Evolutionary conservation across 768 basidiomycete genomes (phyloP).

Genomic region (Pisolithus orientalis): DNA sequence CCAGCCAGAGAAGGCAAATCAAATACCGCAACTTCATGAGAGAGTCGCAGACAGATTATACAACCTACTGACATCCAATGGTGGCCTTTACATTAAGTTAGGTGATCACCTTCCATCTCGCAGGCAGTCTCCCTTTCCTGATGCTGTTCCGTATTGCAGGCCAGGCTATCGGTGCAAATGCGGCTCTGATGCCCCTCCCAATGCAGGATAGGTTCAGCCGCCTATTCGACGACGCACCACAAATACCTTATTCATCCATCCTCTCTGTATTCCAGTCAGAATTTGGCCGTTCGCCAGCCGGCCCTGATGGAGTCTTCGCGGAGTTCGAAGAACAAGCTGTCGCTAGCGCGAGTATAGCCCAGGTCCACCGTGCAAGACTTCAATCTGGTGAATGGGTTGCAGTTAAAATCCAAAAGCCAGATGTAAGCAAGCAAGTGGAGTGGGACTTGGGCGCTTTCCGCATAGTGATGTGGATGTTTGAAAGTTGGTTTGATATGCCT

Average conservation of each 20-base stretch:
- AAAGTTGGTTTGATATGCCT: conserved; percentile 81
- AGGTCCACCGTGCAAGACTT: conserved; percentile 78
- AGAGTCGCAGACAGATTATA: conserved; percentile 77
- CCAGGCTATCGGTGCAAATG: conserved; percentile 80
- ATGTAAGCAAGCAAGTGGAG: conserved; percentile 78
- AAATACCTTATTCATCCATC: conserved; percentile 68
- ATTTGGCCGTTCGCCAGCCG: conserved; percentile 58
- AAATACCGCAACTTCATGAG: conserved; percentile 77
- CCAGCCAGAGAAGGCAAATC: conserved; percentile 57
- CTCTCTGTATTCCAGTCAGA: conserved; percentile 61
- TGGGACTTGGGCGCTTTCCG: conserved; percentile 73
- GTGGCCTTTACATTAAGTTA: conserved; percentile 82
- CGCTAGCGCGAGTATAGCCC: conserved; percentile 88
- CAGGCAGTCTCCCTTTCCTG: background rate
- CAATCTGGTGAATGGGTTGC: conserved; percentile 65
- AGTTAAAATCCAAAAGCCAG: conserved; percentile 91
- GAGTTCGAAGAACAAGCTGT: conserved; percentile 70
- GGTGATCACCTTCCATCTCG: conserved; percentile 34
- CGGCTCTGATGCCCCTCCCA: conserved; percentile 75
- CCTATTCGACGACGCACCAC: conserved; percentile 86
- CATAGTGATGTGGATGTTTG: conserved; percentile 74
- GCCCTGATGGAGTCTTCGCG: conserved; percentile 71
- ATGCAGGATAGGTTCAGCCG: conserved; percentile 78
- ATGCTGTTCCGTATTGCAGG: conserved; percentile 28
- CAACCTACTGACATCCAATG: conserved; percentile 73